These are phyloP conservation scores for Paecilomyces dactylethromorphus DNA, from an alignment of 2,329 filamentous ascomycete genomes.

Conservation along the genomic window DNA sequence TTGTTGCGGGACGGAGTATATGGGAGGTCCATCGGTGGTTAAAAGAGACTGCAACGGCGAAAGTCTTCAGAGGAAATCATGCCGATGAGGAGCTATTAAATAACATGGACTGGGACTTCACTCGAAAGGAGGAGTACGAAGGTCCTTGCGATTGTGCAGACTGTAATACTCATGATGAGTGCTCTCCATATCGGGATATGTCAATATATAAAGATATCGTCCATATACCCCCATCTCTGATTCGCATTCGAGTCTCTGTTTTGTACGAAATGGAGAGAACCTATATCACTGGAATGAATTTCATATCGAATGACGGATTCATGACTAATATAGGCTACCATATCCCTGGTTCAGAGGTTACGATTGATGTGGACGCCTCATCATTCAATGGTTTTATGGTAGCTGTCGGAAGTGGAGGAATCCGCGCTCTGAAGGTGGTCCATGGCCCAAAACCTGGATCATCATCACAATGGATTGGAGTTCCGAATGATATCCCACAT, in stretches of 20 bases:
- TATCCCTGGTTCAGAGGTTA: neutral
- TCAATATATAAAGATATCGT: neutral
- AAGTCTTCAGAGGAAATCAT: neutral
- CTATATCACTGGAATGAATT: neutral
- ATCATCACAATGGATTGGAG: neutral
- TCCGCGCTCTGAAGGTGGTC: neutral
- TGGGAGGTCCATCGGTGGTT: neutral
- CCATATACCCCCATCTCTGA: neutral
- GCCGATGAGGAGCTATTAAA: too few species aligned
- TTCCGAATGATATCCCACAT: neutral
- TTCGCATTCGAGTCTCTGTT: neutral
- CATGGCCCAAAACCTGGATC: neutral
- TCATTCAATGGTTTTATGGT: neutral
- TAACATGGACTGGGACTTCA: neutral
- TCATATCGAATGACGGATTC: neutral
- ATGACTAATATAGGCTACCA: neutral
- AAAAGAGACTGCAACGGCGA: neutral
- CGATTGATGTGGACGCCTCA: neutral
- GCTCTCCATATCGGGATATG: neutral
- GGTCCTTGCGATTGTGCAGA: neutral
- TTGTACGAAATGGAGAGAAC: neutral
- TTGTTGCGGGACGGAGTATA: neutral
- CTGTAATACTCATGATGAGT: neutral
- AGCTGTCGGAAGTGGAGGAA: neutral
- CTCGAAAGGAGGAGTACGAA: neutral